Base-by-base conservation (phyloP, 495 filamentous ascomycete species). In the Hypoxylon fragiforme region DNA sequence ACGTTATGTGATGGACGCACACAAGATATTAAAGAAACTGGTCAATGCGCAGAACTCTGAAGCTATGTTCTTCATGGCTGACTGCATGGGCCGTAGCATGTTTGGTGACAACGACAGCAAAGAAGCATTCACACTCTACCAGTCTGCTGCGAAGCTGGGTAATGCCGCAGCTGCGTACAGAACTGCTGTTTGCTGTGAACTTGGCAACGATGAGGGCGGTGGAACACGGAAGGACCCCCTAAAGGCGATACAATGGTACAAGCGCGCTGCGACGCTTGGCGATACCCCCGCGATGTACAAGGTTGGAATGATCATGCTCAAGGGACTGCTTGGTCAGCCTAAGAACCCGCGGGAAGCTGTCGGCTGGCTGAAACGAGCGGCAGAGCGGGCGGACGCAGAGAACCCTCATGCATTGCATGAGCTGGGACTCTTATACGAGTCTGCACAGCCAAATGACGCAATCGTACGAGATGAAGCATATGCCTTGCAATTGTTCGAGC, bases 201-300 rank as follows among this genome's bases (percentile, higher is more conserved):
- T 98, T 45, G 94, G 94, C n/a, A 81, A 88, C 32, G 91, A 96
- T 63, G 90, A 94, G 61, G 90, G 90, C 37, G 92, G 92, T 43
- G 94, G 94, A 13, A 96, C 94, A 8, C 83, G 86, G 41, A 88
- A 89, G 54, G 94, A 98, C 67, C 88, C 90, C 2, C 70, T 90
- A 60, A 97, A 96, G 73, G 91, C 94, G 7, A 89, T 97, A 21
- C 91, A 97, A 64, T 98, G 94, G 94, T 98, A 97, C 68, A 91
- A 91, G 67, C 90, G 91, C 14, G 90, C 92, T 9, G 91, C 94
- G 1, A 82, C 87, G 5, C 77, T 97, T 3, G 94, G 94, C 9
- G 92, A 97, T 62, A 87, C 88, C 0, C 86, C 91, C 0, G 94
- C 92, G 18, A 95, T 96, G 91, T 98, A 96, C 74, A 98, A 98